Evolutionary conservation across 495 filamentous ascomycete species (phyloP), one percentile per base, ranked within the genome.

Genomic region (Glarea lozoyensis): DNA sequence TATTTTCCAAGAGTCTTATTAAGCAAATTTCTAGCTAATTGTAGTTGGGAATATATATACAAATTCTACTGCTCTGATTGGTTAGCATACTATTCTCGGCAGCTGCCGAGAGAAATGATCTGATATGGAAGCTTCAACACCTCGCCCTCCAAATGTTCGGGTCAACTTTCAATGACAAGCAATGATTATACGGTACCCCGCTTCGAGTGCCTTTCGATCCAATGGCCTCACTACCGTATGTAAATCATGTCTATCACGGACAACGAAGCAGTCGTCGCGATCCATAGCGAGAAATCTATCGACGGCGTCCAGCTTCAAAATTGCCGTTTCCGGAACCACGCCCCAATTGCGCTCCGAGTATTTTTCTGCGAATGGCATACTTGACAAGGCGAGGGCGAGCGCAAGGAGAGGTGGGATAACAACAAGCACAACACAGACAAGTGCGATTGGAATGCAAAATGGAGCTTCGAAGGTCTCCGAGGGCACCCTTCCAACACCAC

Each of bases 131-230:
- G 17, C 18, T 25, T 52, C 43, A 34, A 34, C 18, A 37, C 37
- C 19, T 13, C 21, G 6, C 34, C 27, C 27, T 39, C 27, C 41
- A 41, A 53, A n/a, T 48, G 41, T 25, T 24, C 42, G 33, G 12
- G 21, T 15, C 31, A 46, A 22, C 4, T n/a, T 29, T 15, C 42
- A 32, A 29, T n/a, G 12, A 16, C 37, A 43, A 49, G 49, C 48
- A 41, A 56, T 56, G 53, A 56, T 56, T 52, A 45, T 56, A 52
- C 41, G 53, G 53, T 56, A 11, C 23, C 42, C 53, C 16, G 25
- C 45, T 32, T 19, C 29, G 45, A 46, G 33, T 44, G 45, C 46
- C 24, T 36, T 45, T 17, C 35, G 48, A 40, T 38, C 49, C 38
- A 52, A 49, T 49, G 48, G 41, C 42, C 34, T 49, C 27, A 37